Base-by-base conservation (phyloP, 257 asterid species). In the Lantana camara region DNA sequence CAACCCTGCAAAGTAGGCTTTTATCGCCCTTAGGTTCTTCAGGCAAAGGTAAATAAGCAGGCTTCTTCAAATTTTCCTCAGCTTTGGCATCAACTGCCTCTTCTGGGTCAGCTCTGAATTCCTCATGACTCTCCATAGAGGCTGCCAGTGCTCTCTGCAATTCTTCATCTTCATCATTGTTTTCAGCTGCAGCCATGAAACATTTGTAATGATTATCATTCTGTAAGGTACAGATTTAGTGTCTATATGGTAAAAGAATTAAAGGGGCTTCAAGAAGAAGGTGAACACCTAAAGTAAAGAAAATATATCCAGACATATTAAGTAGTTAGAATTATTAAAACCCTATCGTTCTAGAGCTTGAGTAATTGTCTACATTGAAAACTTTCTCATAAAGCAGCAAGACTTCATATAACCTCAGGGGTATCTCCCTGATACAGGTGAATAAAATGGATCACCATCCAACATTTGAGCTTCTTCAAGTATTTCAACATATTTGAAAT, bases 21-120 rank as follows among this genome's bases (percentile, higher is more conserved):
- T 80, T 72, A 50, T 88, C 97, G 63, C 72, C 91, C 69, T 83
- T 94, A 40, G 98, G 96, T 74, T 90, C 96, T 79, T 84, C 96
- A 9, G 96, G 96, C 37, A 94, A 72, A 21, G 96, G 90, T 51
- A 83, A 88, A 83, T 84, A 94, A 60, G 66, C 66, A 67, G 82
- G 95, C 75, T 71, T 75, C 68, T 81, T 73, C 60, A 37, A 80
- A 69, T 68, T 70, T 77, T 66, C 82, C 73, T 77, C 82, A 44
- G 55, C 73, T 47, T 30, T 57, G 64, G 72, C 48, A 34, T 79
- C 77, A 46, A 38, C 75, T 27, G 74, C 72, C 64, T 87, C 83
- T 72, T 70, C 69, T 49, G 44, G 37, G 40, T 62, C 69, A 49
- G 19, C 78, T 62, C 66, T 71, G 32, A 58, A 56, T 57, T 80